Conservation (phyloP, 345 rosid species). For the Excoecaria cochinchinensis region DNA sequence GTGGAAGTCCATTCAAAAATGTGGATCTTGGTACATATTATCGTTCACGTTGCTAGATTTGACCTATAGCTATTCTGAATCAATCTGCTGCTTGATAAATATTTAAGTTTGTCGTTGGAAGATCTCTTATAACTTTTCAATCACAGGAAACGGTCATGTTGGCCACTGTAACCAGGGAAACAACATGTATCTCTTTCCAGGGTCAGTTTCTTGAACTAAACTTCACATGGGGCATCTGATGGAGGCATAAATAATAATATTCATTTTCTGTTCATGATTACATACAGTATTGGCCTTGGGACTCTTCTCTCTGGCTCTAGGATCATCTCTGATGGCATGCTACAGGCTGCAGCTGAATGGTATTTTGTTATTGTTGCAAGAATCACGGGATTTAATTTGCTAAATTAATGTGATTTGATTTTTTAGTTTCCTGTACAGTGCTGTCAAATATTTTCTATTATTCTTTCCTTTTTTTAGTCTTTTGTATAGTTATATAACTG, state of each 20-base stretch:
- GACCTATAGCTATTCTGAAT: not conserved
- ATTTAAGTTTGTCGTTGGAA: slow-evolving; percentile 4
- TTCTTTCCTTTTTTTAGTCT: too few relatives aligned
- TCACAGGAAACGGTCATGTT: slow-evolving; percentile 65
- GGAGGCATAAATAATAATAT: not conserved
- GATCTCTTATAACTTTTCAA: slow-evolving; percentile 21
- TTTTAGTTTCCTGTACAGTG: too few relatives aligned
- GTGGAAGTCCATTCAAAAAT: slow-evolving; percentile 93
- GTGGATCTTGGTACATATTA: slow-evolving; percentile 75
- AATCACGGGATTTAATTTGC: too few relatives aligned
- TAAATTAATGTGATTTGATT: too few relatives aligned
- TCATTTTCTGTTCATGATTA: slow-evolving; percentile 21
- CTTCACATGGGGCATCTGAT: not conserved
- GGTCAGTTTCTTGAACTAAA: slow-evolving; percentile 48
- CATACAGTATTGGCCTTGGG: slow-evolving; percentile 89
- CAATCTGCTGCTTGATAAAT: not conserved
- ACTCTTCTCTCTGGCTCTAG: slow-evolving; percentile 92
- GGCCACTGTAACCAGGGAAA: slow-evolving; percentile 98
- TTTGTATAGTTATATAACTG: too few relatives aligned
- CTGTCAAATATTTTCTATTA: too few relatives aligned
- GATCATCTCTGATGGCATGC: slow-evolving; percentile 89
- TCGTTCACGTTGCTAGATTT: not conserved
- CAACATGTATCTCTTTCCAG: slow-evolving; percentile 99
- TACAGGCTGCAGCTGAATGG: slow-evolving; percentile 99
- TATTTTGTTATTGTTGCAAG: too few relatives aligned